A percentile compares a stretch with the other conserved stretches of the same genome.
Conservation (phyloP, 2,329 filamentous ascomycete species). For the Thelonectria discophora region DNA sequence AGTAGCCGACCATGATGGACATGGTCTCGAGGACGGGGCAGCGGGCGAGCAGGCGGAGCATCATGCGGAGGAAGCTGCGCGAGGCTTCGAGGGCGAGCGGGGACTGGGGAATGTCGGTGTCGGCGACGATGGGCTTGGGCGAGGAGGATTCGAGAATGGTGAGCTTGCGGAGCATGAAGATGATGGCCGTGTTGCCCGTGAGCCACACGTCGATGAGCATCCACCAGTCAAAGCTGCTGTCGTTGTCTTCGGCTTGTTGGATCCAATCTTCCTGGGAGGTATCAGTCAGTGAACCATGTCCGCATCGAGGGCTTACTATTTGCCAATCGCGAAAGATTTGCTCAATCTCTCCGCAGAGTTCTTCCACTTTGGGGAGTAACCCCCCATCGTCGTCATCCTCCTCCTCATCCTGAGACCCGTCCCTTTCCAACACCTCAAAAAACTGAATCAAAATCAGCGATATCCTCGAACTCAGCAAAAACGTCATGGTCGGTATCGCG, state of each 20-base stretch:
- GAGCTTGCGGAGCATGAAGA: constrained; percentile 21
- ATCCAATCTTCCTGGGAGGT: constrained; percentile 17
- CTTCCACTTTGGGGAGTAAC: neutral
- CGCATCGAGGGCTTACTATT: neutral
- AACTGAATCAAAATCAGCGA: constrained; percentile 44
- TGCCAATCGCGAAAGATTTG: constrained; percentile 14
- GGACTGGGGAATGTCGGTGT: constrained; percentile 5
- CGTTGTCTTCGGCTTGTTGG: constrained; percentile 11
- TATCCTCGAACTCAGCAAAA: constrained; percentile 42
- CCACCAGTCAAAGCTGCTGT: constrained; percentile 16
- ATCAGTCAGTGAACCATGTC: neutral
- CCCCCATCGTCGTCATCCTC: neutral
- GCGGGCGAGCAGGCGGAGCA: constrained; percentile 8
- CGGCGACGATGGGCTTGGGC: neutral
- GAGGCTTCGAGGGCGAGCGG: constrained; percentile 8
- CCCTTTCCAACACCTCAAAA: constrained; percentile 42
- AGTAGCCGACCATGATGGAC: constrained; percentile 15
- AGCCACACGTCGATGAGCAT: constrained; percentile 12
- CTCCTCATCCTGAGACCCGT: neutral
- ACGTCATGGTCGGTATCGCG: constrained; percentile 38
- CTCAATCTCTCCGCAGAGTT: constrained; percentile 3
- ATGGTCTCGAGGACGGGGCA: constrained; percentile 8
- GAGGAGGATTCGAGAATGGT: constrained; percentile 6
- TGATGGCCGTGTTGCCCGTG: constrained; percentile 9
- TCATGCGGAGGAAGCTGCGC: constrained; percentile 6